These are phyloP conservation scores for Jatropha multifida DNA, from an alignment of 441 rosid genomes.

Conservation along the genomic window DNA sequence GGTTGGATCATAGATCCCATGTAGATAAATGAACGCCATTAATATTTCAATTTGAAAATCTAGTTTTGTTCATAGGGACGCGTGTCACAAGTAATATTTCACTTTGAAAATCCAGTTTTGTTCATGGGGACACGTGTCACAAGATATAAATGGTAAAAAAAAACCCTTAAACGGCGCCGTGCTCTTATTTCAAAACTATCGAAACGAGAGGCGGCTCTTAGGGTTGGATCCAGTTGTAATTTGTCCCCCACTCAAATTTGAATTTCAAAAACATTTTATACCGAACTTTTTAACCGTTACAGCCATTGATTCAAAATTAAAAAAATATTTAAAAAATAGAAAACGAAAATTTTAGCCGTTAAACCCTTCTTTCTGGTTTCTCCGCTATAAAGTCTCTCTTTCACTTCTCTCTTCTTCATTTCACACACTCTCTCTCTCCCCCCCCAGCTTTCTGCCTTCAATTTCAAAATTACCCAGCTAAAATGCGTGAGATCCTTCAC, in stretches of 20 bases:
- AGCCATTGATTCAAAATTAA: slow-evolving; percentile 1
- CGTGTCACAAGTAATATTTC: no score
- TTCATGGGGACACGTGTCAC: not conserved
- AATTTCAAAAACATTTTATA: slow-evolving; percentile 19
- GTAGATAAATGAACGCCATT: no score
- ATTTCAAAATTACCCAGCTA: not conserved
- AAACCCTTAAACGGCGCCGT: slow-evolving; percentile 15
- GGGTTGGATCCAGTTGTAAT: slow-evolving; percentile 26
- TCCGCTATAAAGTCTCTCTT: slow-evolving; percentile 14
- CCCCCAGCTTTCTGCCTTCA: not conserved
- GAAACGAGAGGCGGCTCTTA: not conserved
- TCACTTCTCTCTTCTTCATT: not conserved
- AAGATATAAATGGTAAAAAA: not conserved
- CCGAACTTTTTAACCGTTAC: slow-evolving; percentile 19
- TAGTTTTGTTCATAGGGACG: no score
- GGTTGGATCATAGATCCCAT: no score
- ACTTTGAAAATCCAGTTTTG: no score
- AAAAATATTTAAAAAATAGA: not conserved
- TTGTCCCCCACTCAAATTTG: slow-evolving; percentile 1
- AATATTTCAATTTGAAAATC: no score
- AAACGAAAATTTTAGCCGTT: slow-evolving; percentile 7
- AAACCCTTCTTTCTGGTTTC: not conserved
- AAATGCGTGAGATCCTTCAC: slow-evolving; percentile 61
- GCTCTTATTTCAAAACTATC: not conserved
- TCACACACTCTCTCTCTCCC: not conserved